Conservation (phyloP, 768 basidiomycete species). For the Naganishia vishniacii region DNA sequence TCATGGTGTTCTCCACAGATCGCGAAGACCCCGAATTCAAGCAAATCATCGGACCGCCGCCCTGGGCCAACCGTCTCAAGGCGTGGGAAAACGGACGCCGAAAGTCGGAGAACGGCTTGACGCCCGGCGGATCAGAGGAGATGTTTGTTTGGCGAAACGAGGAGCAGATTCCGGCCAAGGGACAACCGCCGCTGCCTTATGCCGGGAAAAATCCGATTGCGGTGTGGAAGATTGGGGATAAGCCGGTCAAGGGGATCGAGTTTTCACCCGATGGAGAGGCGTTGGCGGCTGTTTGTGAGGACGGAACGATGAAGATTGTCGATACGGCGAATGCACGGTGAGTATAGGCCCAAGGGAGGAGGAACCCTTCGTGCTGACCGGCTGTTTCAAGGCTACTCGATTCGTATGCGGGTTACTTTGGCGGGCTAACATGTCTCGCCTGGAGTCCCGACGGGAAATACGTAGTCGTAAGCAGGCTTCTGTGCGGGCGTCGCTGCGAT, state of each 20-base stretch:
- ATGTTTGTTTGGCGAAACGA: constrained; percentile 48
- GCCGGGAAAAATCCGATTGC: constrained; percentile 47
- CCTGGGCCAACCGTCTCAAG: constrained; percentile 38
- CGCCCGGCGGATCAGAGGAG: not conserved
- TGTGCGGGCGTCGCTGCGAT: constrained; percentile 1
- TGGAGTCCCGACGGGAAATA: constrained; percentile 97
- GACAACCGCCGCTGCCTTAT: constrained; percentile 31
- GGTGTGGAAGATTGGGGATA: constrained; percentile 37
- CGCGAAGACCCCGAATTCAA: constrained; percentile 43
- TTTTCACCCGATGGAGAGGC: constrained; percentile 91
- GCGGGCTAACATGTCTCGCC: constrained; percentile 67
- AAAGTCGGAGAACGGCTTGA: not conserved
- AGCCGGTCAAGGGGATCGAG: constrained; percentile 63
- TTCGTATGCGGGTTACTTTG: constrained; percentile 92
- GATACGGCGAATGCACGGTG: constrained; percentile 82
- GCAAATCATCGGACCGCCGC: constrained; percentile 30
- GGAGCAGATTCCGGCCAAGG: constrained; percentile 31
- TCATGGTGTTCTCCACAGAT: constrained; percentile 37
- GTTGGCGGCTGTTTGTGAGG: constrained; percentile 84
- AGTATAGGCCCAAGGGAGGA: constrained; percentile 38
- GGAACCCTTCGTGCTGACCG: not conserved
- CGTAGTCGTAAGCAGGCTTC: constrained; percentile 62
- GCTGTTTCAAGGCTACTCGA: constrained; percentile 68
- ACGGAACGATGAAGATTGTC: constrained; percentile 82
- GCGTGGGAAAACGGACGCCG: constrained; percentile 15